A percentile compares a stretch with the other conserved stretches of the same genome.
These are phyloP conservation scores for Sesbania bispinosa DNA, from an alignment of 306 rosid species.

Conservation along the genomic window DNA sequence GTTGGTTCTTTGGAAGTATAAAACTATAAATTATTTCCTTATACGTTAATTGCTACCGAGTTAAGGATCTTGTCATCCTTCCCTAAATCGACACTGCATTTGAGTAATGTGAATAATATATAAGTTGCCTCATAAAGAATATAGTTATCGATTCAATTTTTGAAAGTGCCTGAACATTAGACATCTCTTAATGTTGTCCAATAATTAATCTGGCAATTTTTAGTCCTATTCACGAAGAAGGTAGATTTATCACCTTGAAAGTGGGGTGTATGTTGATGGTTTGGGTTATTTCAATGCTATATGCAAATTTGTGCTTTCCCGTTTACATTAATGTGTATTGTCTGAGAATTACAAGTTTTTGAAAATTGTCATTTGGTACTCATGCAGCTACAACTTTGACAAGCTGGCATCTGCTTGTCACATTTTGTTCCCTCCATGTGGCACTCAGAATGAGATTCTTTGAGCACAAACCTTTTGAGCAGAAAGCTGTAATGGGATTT, in stretches of 20 bases:
- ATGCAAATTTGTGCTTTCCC: background rate
- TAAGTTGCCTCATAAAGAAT: conserved; percentile 4
- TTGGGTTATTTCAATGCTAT: conserved; percentile 5
- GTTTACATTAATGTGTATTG: background rate
- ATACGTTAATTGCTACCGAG: background rate
- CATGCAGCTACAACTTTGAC: conserved; percentile 96
- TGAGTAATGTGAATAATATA: background rate
- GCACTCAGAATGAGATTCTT: conserved; percentile 82
- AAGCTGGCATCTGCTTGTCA: conserved; percentile 99
- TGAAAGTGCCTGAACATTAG: background rate
- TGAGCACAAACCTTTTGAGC: conserved; percentile 91
- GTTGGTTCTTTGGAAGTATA: too few species aligned
- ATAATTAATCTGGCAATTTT: background rate
- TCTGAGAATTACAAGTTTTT: conserved; percentile 5
- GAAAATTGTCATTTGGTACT: background rate
- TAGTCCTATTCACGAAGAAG: background rate
- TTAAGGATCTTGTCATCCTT: conserved; percentile 13
- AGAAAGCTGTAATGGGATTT: conserved; percentile 77
- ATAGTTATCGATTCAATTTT: background rate
- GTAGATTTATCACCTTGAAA: background rate
- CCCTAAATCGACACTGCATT: background rate
- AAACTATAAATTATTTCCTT: background rate
- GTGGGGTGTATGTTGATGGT: background rate
- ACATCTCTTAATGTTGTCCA: background rate
- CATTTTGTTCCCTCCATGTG: conserved; percentile 92